Percentiles rank a stretch among this genome's conserved stretches.
These are phyloP conservation scores for Fusarium sp. DNA, from an alignment of 2,329 filamentous ascomycete species.

Conservation along the genomic window DNA sequence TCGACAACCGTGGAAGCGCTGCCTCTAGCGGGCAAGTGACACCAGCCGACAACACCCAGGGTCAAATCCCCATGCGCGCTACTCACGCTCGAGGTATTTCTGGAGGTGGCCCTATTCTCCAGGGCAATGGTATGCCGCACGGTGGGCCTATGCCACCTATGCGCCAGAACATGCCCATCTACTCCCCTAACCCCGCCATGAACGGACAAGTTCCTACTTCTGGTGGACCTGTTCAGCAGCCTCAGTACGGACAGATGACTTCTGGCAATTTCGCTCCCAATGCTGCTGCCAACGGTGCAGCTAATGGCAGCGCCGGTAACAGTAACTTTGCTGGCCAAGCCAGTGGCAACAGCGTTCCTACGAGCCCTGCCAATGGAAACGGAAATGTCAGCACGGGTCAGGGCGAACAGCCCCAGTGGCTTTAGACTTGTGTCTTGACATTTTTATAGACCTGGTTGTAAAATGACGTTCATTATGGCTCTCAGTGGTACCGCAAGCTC, in stretches of 20 bases:
- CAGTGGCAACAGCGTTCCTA: conserved; percentile 22
- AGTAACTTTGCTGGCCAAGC: conserved; percentile 16
- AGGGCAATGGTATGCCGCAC: conserved; percentile 37
- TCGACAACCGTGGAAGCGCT: conserved; percentile 58
- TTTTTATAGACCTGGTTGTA: conserved; percentile 45
- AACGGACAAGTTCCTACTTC: conserved; percentile 42
- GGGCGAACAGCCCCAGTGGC: conserved; percentile 49
- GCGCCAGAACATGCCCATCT: conserved; percentile 48
- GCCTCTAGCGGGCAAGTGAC: conserved; percentile 59
- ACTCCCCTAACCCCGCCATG: conserved; percentile 45
- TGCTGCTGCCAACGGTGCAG: neutral
- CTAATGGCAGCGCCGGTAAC: conserved; percentile 1
- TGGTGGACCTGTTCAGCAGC: conserved; percentile 41
- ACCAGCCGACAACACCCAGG: conserved; percentile 61
- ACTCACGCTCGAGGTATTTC: conserved; percentile 54
- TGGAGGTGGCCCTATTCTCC: conserved; percentile 50
- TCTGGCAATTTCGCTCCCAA: conserved; percentile 35
- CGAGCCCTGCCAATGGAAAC: conserved; percentile 17
- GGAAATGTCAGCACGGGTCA: conserved; percentile 32
- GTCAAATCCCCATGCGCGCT: conserved; percentile 61
- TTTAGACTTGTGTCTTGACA: conserved; percentile 45
- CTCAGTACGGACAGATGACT: conserved; percentile 42
- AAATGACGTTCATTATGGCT: conserved; percentile 41
- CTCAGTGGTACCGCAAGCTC: conserved; percentile 44
- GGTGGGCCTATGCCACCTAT: conserved; percentile 37